phyloP scores from a whole-genome alignment of 2,329 filamentous ascomycete species.

The Trichoderma atrobrunneum region DNA sequence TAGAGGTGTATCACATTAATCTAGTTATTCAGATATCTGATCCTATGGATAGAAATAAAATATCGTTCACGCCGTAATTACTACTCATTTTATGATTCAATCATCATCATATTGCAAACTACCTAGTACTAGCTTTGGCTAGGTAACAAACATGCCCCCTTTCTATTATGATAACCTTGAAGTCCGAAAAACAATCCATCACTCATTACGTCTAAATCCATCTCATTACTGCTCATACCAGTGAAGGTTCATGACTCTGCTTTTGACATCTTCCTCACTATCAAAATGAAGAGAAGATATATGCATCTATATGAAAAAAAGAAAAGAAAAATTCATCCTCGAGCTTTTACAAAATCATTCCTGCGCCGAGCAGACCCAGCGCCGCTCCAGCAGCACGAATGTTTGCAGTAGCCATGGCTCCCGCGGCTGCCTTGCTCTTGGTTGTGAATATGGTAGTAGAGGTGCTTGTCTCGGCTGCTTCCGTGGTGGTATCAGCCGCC shows the following conservation, averaged over 20 bases:
- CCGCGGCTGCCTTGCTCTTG: background rate
- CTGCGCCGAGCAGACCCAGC: conserved; percentile 2
- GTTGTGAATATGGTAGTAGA: conserved; percentile 17
- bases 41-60: no score
- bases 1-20: no score
- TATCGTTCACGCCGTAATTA: no score
- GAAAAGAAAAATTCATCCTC: background rate
- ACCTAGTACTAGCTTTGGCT: background rate
- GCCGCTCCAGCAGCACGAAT: conserved; percentile 6
- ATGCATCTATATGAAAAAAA: background rate
- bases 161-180: background rate
- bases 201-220: background rate
- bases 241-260: background rate
- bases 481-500: conserved; percentile 12
- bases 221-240: background rate
- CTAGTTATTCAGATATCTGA: no score
- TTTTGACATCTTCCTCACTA: background rate
- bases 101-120: background rate
- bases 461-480: conserved; percentile 23
- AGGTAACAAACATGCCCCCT: background rate
- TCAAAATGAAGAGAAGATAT: background rate
- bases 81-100: background rate
- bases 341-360: background rate
- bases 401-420: conserved; percentile 8
- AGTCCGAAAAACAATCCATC: background rate